Conservation (phyloP, 2,329 filamentous ascomycete species). For the Talaromyces verruculosus region DNA sequence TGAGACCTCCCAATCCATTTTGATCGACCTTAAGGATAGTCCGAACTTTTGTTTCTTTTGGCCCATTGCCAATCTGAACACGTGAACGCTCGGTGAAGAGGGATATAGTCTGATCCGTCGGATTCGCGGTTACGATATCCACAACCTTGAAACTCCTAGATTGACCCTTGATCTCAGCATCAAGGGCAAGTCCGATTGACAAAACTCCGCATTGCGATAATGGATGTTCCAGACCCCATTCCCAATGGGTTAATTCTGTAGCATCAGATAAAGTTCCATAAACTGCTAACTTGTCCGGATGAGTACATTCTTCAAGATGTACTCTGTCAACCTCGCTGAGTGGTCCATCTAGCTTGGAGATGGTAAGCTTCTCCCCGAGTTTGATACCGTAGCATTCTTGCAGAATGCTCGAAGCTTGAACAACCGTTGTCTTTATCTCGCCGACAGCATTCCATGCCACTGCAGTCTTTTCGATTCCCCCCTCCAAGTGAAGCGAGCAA, state of each 20-base stretch:
- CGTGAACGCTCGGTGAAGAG: constrained; percentile 37
- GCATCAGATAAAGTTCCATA: constrained; percentile 36
- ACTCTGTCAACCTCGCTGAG: constrained; percentile 60
- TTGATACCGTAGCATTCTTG: constrained; percentile 71
- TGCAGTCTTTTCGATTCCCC: constrained; percentile 53
- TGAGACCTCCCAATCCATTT: constrained; percentile 66
- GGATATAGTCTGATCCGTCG: constrained; percentile 39
- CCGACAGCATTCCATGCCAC: constrained; percentile 63
- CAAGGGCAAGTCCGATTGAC: constrained; percentile 68
- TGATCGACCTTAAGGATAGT: constrained; percentile 35
- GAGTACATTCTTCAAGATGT: constrained; percentile 60
- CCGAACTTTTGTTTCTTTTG: constrained; percentile 23
- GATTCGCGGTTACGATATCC: constrained; percentile 53
- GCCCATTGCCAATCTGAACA: constrained; percentile 33
- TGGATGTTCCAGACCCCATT: constrained; percentile 49
- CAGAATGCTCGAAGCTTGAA: constrained; percentile 71
- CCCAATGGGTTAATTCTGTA: constrained; percentile 47
- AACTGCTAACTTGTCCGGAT: constrained; percentile 39
- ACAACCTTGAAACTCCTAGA: constrained; percentile 63
- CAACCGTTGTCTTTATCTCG: constrained; percentile 65
- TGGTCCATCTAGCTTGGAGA: constrained; percentile 54
- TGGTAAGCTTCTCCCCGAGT: constrained; percentile 66
- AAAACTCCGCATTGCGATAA: constrained; percentile 63
- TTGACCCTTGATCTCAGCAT: constrained; percentile 57
- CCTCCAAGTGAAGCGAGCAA: constrained; percentile 44